Evolutionary conservation across 2,329 filamentous ascomycete genomes (phyloP).

Genomic region (Hansfordia pulvinata): DNA sequence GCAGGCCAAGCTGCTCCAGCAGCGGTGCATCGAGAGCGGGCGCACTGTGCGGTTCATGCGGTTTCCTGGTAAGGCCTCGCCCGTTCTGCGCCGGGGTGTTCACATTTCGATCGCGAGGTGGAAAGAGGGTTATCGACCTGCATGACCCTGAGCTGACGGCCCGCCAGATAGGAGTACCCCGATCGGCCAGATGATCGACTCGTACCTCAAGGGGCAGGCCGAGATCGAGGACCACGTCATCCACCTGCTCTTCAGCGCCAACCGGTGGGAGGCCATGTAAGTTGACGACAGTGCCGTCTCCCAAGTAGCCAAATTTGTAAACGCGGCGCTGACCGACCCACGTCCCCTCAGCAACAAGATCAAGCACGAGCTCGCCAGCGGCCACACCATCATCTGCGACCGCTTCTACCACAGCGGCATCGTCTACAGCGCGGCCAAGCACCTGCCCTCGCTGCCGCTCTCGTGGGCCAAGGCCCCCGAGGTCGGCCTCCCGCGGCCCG

Average conservation of each 20-base stretch:
- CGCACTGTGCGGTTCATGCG: constrained; percentile 37
- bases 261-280: constrained; percentile 67
- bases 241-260: constrained; percentile 81
- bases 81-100: neutral
- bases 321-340: too few species aligned
- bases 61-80: constrained; percentile 35
- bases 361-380: constrained; percentile 39
- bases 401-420: constrained; percentile 92
- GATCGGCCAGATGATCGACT: constrained; percentile 78
- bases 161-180: constrained; percentile 73
- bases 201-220: constrained; percentile 59
- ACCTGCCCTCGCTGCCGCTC: constrained; percentile 54
- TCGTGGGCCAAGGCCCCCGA: constrained; percentile 78
- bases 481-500: constrained; percentile 73
- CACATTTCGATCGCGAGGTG: neutral
- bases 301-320: too few species aligned
- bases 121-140: neutral
- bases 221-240: constrained; percentile 80
- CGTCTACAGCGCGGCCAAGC: constrained; percentile 84
- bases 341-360: constrained; percentile 42
- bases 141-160: too few species aligned
- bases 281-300: too few species aligned
- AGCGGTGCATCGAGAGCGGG: constrained; percentile 34
- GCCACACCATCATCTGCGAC: constrained; percentile 72
- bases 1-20: constrained; percentile 60